Evolutionary conservation across 2,329 filamentous ascomycete genomes (phyloP), one percentile per base, ranked within the genome.

Genomic region (Ascochyta viciae-villosae): DNA sequence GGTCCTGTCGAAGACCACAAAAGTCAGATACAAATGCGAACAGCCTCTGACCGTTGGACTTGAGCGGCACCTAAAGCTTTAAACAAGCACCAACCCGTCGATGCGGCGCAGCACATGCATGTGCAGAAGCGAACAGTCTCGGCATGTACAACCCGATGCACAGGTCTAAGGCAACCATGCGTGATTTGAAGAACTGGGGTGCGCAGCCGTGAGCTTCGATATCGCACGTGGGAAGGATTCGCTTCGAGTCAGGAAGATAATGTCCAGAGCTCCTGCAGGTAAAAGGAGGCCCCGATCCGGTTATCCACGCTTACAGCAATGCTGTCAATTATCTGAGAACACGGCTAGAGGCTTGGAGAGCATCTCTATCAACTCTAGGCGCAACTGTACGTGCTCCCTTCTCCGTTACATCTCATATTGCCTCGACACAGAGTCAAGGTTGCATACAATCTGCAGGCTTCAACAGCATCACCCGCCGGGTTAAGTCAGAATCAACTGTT

Each of bases 181-280:
- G 3, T 47, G 41, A 55, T 55, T 55, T 46, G 53, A 19, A 38
- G 16, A 19, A 4, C 16, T 9, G 9, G 19, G n/a, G 9, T 31
- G 4, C 4, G 15, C 16, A 31, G 27, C 6, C 3, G 23, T 40
- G 39, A 26, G n/a, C 19, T 19, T 19, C 29, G 33, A 50, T 27
- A 47, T 50, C 50, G 53, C n/a, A 41, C 46, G 53, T 41, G 53
- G 41, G 42, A 24, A 63, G 67, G 31, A 60, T 65, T 42, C 45
- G 54, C 15, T 52, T 65, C 63, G 63, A 57, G 54, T 54, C 22
- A 55, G 65, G 33, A 68, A 65, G 41, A 45, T 38, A 19, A 43
- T 59, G 66, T 39, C 43, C 55, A 27, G 57, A 50, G n/a, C 50
- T 15, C 58, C 60, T 6, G 64, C 66, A 15, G 41, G 50, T 24